phyloP scores from a whole-genome alignment of 495 filamentous ascomycete species.

The Tuber indicum region DNA sequence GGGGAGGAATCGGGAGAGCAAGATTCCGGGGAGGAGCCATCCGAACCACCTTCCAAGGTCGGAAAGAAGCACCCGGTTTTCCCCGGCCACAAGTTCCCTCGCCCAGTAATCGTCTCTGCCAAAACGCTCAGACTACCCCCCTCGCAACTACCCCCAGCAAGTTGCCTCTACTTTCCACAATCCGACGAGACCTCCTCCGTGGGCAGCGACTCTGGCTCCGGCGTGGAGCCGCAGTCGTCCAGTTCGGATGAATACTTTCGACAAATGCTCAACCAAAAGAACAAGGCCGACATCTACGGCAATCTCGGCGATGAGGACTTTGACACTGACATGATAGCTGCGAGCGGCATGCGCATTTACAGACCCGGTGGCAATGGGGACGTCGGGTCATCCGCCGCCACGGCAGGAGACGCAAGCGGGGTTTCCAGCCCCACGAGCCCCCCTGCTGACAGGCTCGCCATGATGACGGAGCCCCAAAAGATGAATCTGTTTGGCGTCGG shows the following conservation, averaged over 20 bases:
- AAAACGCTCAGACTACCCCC: conserved; percentile 32
- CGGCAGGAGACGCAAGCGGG: conserved; percentile 36
- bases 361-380: conserved; percentile 14
- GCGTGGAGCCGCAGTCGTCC: conserved; percentile 28
- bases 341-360: conserved; percentile 30
- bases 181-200: conserved; percentile 39
- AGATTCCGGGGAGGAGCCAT: conserved; percentile 18
- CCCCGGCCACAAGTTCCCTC: conserved; percentile 25
- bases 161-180: conserved; percentile 33
- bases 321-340: conserved; percentile 2
- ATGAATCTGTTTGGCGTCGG: conserved; percentile 19
- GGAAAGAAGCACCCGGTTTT: conserved; percentile 19
- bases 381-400: conserved; percentile 35
- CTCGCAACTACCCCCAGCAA: conserved; percentile 38
- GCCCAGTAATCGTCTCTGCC: conserved; percentile 37
- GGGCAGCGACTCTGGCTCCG: conserved; percentile 38
- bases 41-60: conserved; percentile 10
- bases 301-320: conserved; percentile 33
- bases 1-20: conserved; percentile 20
- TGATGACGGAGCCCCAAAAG: conserved; percentile 7
- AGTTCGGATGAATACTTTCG: conserved; percentile 33
- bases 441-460: conserved; percentile 5
- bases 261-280: conserved; percentile 18
- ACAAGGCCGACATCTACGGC: conserved; percentile 17
- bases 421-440: conserved; percentile 19